Base-by-base conservation (phyloP, 306 rosid genomes). In the Glycine tomentella region DNA sequence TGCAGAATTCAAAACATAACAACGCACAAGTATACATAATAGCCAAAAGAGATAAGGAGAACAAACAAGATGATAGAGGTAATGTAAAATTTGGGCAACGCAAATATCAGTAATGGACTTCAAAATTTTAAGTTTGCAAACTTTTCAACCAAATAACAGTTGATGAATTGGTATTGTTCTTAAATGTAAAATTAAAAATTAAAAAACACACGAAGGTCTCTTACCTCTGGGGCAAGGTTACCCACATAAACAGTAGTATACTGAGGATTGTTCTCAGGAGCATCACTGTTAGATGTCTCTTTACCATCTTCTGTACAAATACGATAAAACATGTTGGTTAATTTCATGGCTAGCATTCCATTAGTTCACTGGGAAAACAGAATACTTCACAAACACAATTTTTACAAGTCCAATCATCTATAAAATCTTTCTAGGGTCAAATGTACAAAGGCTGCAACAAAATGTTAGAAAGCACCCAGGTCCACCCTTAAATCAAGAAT, bases 201-300 rank as follows among this genome's bases (percentile, higher is more conserved):
- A 48, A 69, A 61, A 48, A 69, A 33, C 42, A 66, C 38, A 75
- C 57, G 58, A 15, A 48, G 14, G 48, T 65, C 57, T 75, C 87
- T 80, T 85, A 80, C 99, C 97, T 95, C 99, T 3, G 97, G 88
- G 82, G 93, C 91, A 82, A 95, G 94, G 86, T 95, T 95, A 83
- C 99, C 99, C 48, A 95, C 98, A 67, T 95, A 95, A 73, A 95
- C 99, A 51, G 99, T 95, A 56, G 99, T 95, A 79, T 93, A 95
- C 50, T 91, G 99, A 83, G 97, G 89, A 80, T 93, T 95, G 90
- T 90, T 95, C 90, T 95, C 99, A 2, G 97, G 99, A 76, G 94
- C 94, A 20, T 95, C 99, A 74, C 79, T 87, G 81, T 81, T 93
- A 31, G 87, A 80, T 3, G 88, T 57, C 66, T 95, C 99, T 85